phyloP scores from a whole-genome alignment of 2,329 filamentous ascomycete species.

The Aspergillus melleus region DNA sequence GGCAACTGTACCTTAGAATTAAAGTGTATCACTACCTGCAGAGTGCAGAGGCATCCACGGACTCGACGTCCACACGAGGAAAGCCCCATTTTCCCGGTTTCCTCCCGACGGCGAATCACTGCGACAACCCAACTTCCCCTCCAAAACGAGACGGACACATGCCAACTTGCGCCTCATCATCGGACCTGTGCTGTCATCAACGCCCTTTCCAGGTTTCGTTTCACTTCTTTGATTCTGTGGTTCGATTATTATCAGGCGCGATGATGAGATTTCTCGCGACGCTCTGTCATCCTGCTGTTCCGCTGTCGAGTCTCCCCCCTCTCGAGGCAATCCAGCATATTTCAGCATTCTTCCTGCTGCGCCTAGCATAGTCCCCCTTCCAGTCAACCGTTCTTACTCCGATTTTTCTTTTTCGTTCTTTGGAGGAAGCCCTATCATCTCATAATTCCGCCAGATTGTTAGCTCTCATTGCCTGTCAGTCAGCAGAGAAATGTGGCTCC shows the following conservation, averaged over 20 bases:
- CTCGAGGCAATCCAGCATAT: neutral
- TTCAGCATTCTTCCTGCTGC: neutral
- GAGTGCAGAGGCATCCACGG: neutral
- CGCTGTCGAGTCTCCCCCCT: neutral
- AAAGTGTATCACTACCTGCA: too few relatives aligned
- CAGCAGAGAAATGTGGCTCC: slow-evolving; percentile 13
- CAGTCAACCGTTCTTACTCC: too few relatives aligned
- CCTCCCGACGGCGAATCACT: neutral
- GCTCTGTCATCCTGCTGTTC: neutral
- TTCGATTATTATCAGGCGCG: neutral
- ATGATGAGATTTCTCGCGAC: neutral
- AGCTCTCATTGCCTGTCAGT: neutral
- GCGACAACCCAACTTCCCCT: neutral
- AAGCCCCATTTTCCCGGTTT: neutral
- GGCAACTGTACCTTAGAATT: too few relatives aligned
- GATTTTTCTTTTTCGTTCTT: neutral
- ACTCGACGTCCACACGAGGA: neutral
- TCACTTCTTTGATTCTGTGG: neutral
- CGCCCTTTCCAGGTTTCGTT: neutral
- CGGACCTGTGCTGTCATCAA: neutral
- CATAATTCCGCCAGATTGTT: neutral
- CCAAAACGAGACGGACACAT: neutral
- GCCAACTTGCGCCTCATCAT: slow-evolving; percentile 1
- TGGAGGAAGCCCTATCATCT: neutral
- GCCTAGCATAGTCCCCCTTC: neutral